Evolutionary conservation across 495 filamentous ascomycete species (phyloP), one percentile per base, ranked within the genome.

Genomic region (Cetradonia linearis): DNA sequence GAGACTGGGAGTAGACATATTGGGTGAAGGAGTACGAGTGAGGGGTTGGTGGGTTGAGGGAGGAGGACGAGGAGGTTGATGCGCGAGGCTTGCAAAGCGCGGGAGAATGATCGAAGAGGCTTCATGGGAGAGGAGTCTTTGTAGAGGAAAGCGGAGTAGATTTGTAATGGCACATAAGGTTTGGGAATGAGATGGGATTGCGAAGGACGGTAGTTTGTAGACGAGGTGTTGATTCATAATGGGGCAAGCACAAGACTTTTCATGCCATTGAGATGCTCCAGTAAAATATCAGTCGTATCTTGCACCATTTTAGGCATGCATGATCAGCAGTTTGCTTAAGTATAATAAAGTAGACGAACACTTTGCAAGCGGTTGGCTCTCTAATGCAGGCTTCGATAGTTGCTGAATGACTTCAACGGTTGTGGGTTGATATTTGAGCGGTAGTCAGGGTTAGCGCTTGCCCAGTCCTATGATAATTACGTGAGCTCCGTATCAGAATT

Each of bases 1-100:
- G 9, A 23, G 9, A 3, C 4, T 0, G 9, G 42, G 14, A 10
- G 20, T 46, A 3, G 7, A 3, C 0, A 2, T 13, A 0, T 1
- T 2, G 3, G n/a, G 9, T 2, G n/a, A 8, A 11, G 14, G 42
- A 46, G 42, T 0, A 2, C n/a, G 11, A 10, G 42, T 3, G 20
- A 20, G 11, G 42, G 42, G 7, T 23, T 46, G 8, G 20, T 25
- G 25, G 42, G 20, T 11, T 46, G 42, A 25, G n/a, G 8, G 9
- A 23, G 20, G 2, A 3, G 8, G 9, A 23, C n/a, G 2, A 3
- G 7, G 42, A 20, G 5, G 9, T 46, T 11, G 8, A 11, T 23
- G 42, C 0, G 1, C 4, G n/a, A 3, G 42, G 6, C 6, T 46
- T 23, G 38, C 8, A 46, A 3, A 11, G 8, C 9, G n/a, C 2